phyloP scores from a whole-genome alignment of 75 land plant species.

The Cryptomeria japonica region DNA sequence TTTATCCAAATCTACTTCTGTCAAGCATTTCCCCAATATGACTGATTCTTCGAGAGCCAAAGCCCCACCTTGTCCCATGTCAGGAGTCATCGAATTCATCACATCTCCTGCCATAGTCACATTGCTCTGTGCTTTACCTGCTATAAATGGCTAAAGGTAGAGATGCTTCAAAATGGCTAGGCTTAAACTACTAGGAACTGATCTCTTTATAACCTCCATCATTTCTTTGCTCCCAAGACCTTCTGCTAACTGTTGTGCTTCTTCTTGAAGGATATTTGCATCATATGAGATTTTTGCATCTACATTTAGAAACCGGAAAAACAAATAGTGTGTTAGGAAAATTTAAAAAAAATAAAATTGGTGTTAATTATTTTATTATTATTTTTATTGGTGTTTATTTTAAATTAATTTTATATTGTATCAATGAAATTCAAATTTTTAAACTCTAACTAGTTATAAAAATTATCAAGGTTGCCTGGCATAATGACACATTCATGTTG shows the following conservation, averaged over 20 bases:
- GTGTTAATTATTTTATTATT: too few relatives aligned
- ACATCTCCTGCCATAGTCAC: slow-evolving; percentile 61
- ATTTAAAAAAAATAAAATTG: too few relatives aligned
- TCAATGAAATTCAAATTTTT: too few relatives aligned
- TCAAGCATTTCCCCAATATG: slow-evolving; percentile 46
- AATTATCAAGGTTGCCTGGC: too few relatives aligned
- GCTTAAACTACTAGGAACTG: slow-evolving; percentile 12
- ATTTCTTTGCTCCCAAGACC: slow-evolving; percentile 22
- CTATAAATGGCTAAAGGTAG: neutral
- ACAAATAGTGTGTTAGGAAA: too few relatives aligned
- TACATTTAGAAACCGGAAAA: neutral
- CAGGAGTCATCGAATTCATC: slow-evolving; percentile 82
- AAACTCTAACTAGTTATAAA: too few relatives aligned
- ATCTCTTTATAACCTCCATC: slow-evolving; percentile 21
- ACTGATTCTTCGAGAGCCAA: slow-evolving; percentile 72
- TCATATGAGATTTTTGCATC: neutral
- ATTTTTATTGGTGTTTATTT: too few relatives aligned
- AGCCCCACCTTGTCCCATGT: slow-evolving; percentile 82
- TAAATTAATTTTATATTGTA: too few relatives aligned
- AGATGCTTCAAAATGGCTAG: neutral
- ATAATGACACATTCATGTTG: too few relatives aligned
- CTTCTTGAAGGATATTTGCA: slow-evolving; percentile 22
- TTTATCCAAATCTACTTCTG: slow-evolving; percentile 16
- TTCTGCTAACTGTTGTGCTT: slow-evolving; percentile 31
- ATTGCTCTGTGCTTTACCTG: neutral